Evolutionary conservation across 2,329 filamentous ascomycete species (phyloP).

Genomic region (Colletotrichum sp.): DNA sequence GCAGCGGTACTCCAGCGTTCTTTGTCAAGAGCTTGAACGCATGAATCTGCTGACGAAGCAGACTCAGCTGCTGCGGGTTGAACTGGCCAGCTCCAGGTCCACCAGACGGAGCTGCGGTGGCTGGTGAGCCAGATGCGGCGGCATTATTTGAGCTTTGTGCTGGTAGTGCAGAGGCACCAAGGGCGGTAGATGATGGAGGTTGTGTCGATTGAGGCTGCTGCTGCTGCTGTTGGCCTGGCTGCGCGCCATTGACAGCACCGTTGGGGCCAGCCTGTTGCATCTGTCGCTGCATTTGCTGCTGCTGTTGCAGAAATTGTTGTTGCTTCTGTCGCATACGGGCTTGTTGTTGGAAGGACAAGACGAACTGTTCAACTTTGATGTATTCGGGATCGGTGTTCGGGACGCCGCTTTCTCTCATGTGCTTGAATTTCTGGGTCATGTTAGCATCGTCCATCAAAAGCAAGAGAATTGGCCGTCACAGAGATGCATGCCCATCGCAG

Average conservation of each 20-base stretch:
- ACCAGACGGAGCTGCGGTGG: constrained; percentile 31
- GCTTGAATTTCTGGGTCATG: constrained; percentile 74
- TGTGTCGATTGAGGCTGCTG: constrained; percentile 36
- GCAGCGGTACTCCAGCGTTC: constrained; percentile 79
- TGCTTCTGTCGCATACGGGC: constrained; percentile 58
- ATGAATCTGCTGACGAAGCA: constrained; percentile 83
- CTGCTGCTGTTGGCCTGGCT: constrained; percentile 32
- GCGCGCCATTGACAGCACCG: constrained; percentile 56
- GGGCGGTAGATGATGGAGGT: constrained; percentile 35
- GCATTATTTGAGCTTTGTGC: constrained; percentile 22
- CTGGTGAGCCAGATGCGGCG: constrained; percentile 33
- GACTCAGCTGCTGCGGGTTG: constrained; percentile 76
- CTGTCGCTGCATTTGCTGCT: constrained; percentile 51
- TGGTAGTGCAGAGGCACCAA: constrained; percentile 43
- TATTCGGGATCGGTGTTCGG: constrained; percentile 85
- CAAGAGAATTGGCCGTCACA: background rate
- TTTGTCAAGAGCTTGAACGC: constrained; percentile 91
- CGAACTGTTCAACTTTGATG: constrained; percentile 78
- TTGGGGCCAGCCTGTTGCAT: constrained; percentile 59
- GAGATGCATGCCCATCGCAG: background rate
- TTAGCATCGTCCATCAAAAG: background rate
- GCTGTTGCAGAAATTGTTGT: constrained; percentile 46
- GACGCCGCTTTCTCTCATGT: constrained; percentile 87
- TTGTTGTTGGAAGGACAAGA: constrained; percentile 73
- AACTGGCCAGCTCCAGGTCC: constrained; percentile 55